Conservation (phyloP, 2,329 filamentous ascomycete genomes). For the Claviceps fusiformis region DNA sequence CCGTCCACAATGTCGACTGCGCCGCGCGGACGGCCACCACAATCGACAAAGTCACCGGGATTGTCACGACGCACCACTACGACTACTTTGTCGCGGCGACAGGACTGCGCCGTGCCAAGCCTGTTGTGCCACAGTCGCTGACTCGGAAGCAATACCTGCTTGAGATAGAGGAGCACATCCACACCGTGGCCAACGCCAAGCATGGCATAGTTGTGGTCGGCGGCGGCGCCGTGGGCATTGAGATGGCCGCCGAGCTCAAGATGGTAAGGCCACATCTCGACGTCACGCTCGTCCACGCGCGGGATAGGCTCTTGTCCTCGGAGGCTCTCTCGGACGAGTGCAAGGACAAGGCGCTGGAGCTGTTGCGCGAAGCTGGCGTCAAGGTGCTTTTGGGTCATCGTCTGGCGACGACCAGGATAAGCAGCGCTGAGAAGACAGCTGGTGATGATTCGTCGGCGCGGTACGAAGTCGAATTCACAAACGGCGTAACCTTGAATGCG, state of each 20-base stretch:
- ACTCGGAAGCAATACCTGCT: slow-evolving; percentile 47
- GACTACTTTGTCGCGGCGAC: slow-evolving; percentile 66
- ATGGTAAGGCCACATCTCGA: slow-evolving; percentile 46
- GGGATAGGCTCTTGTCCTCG: slow-evolving; percentile 54
- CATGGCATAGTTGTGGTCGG: slow-evolving; percentile 60
- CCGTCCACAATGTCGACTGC: slow-evolving; percentile 45
- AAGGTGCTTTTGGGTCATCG: slow-evolving; percentile 50
- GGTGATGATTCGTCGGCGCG: slow-evolving; percentile 16
- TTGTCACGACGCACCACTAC: slow-evolving; percentile 36
- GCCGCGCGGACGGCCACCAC: slow-evolving; percentile 45
- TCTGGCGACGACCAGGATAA: slow-evolving; percentile 32
- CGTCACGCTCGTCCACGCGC: slow-evolving; percentile 65
- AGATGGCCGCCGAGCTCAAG: slow-evolving; percentile 72
- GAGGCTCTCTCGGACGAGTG: slow-evolving; percentile 59
- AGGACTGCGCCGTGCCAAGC: slow-evolving; percentile 56
- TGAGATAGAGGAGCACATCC: slow-evolving; percentile 48
- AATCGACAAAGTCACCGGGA: slow-evolving; percentile 31
- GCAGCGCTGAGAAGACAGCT: slow-evolving; percentile 21
- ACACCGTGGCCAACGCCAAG: slow-evolving; percentile 34
- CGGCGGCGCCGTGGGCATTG: slow-evolving; percentile 64
- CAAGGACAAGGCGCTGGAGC: slow-evolving; percentile 45
- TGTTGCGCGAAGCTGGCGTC: slow-evolving; percentile 50
- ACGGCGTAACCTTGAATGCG: slow-evolving; percentile 44
- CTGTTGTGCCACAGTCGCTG: slow-evolving; percentile 56
- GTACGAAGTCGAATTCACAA: slow-evolving; percentile 42